Evolutionary conservation across 208 protist species (phyloP).

Genomic region (Polymyxa betae): DNA sequence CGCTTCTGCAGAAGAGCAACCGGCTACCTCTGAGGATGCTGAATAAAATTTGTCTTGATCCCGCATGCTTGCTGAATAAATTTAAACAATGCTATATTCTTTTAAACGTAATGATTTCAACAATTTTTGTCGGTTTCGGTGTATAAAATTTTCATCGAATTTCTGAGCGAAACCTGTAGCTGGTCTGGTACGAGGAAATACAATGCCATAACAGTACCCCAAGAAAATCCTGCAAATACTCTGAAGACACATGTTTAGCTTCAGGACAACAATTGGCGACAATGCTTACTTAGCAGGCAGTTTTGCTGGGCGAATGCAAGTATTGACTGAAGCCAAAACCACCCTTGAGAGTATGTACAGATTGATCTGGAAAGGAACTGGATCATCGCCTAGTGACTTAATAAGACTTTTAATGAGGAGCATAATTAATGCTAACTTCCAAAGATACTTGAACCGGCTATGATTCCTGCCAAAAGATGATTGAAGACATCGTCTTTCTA

Average conservation of each 20-base stretch:
- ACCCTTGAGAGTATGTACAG: constrained; percentile 36
- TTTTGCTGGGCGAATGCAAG: not conserved
- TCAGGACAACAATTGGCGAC: not conserved
- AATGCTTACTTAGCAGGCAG: not conserved
- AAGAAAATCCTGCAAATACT: constrained; percentile 6
- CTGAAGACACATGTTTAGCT: not conserved
- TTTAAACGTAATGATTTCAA: not conserved
- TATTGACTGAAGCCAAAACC: constrained; percentile 16
- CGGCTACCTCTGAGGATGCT: not conserved
- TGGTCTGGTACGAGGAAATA: not conserved
- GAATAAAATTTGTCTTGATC: too few species aligned
- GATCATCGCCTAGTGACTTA: not conserved
- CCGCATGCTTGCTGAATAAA: too few species aligned
- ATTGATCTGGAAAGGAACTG: constrained; percentile 29
- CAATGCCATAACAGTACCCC: constrained; percentile 35
- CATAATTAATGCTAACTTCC: not conserved
- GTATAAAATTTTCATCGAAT: constrained; percentile 40
- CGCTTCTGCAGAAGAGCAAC: not conserved
- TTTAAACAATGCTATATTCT: not conserved
- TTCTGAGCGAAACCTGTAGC: not conserved
- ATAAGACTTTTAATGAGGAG: not conserved
- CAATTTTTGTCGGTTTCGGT: constrained; percentile 26
- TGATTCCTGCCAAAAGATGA: not conserved
- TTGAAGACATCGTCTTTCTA: constrained; percentile 32
- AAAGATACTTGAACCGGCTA: constrained; percentile 2